Conservation (phyloP, 495 filamentous ascomycete genomes). For the Hyaloscypha hepaticicola region DNA sequence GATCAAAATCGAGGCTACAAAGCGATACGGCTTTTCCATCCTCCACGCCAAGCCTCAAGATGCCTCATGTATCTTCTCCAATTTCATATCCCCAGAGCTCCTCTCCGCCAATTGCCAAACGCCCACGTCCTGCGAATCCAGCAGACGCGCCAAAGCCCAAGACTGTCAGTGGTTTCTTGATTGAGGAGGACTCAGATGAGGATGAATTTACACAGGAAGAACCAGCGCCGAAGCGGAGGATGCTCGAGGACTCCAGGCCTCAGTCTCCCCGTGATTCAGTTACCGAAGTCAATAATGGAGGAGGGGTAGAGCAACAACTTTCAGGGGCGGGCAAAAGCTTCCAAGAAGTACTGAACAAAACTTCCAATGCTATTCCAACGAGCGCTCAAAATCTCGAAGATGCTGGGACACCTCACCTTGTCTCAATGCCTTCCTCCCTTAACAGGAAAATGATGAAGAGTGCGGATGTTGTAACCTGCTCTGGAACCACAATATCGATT, state of each 20-base stretch:
- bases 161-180: slow-evolving; percentile 48
- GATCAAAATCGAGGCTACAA: slow-evolving; percentile 13
- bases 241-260: slow-evolving; percentile 27
- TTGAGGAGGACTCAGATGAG: slow-evolving; percentile 40
- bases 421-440: slow-evolving; percentile 27
- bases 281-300: not conserved
- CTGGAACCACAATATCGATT: slow-evolving; percentile 60
- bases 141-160: slow-evolving; percentile 37
- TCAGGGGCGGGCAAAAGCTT: not conserved
- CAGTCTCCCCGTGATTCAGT: not conserved
- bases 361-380: not conserved
- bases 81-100: slow-evolving; percentile 56
- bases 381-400: not conserved
- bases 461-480: slow-evolving; percentile 59
- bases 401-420: slow-evolving; percentile 11
- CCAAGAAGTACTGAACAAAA: not conserved
- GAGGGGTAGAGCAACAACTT: not conserved
- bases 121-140: slow-evolving; percentile 40
- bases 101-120: slow-evolving; percentile 49
- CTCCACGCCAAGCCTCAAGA: slow-evolving; percentile 39
- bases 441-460: slow-evolving; percentile 7
- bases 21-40: slow-evolving; percentile 30
- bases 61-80: slow-evolving; percentile 65
- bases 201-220: slow-evolving; percentile 32
- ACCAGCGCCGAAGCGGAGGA: slow-evolving; percentile 34